Conservation (phyloP, 441 rosid species). For the Bocquillonia castaneifolia region DNA sequence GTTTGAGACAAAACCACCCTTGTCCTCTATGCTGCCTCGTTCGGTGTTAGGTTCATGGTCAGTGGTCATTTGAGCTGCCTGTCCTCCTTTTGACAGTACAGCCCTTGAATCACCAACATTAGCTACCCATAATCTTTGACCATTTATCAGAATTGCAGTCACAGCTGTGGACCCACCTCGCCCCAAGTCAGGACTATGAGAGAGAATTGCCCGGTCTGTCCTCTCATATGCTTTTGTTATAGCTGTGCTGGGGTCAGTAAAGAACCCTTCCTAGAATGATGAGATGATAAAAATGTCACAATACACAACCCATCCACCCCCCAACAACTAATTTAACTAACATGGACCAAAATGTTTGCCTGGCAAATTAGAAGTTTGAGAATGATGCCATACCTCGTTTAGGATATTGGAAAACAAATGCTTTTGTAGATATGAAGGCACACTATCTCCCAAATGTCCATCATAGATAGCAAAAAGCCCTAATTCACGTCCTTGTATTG, state of each 20-base stretch:
- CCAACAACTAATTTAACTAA: constrained; percentile 10
- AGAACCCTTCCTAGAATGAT: constrained; percentile 61
- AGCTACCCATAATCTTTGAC: constrained; percentile 65
- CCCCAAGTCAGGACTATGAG: constrained; percentile 62
- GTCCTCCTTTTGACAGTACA: constrained; percentile 64
- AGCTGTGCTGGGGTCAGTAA: constrained; percentile 62
- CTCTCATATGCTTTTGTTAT: constrained; percentile 72
- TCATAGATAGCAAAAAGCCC: constrained; percentile 89
- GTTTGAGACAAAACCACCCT: constrained; percentile 91
- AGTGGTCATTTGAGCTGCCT: constrained; percentile 53
- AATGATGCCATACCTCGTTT: constrained; percentile 52
- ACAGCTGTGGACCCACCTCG: constrained; percentile 94
- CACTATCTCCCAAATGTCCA: constrained; percentile 83
- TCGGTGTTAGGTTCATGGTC: constrained; percentile 91
- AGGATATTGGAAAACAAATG: constrained; percentile 73
- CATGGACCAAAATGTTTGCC: constrained; percentile 6
- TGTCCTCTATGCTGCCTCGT: constrained; percentile 72
- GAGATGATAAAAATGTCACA: constrained; percentile 21
- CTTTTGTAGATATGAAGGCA: constrained; percentile 77
- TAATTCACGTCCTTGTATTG: constrained; percentile 53
- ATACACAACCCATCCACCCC: constrained; percentile 3
- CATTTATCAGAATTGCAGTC: constrained; percentile 68
- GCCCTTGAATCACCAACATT: constrained; percentile 90
- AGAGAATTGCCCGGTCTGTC: constrained; percentile 80
- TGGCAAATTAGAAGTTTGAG: constrained; percentile 9